Percentiles rank a stretch among this genome's conserved stretches.
phyloP scores from a whole-genome alignment of 345 rosid genomes.

The Barbarea vulgaris region DNA sequence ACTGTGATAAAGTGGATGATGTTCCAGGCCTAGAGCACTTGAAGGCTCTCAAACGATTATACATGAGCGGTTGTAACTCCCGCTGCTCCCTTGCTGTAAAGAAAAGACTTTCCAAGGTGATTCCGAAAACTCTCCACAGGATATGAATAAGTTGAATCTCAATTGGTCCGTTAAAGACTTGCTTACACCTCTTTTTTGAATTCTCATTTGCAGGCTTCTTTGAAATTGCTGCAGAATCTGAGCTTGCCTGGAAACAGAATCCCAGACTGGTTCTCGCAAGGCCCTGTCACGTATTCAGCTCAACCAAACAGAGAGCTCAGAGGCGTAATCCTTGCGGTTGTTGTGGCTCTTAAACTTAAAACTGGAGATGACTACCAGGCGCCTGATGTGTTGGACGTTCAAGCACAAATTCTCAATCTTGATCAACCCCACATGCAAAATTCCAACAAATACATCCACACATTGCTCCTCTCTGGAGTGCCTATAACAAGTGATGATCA shows the following conservation, averaged over 20 bases:
- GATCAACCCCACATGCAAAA: too few species aligned
- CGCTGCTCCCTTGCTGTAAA: not conserved
- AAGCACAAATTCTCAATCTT: constrained; percentile 44
- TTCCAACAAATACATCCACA: too few species aligned
- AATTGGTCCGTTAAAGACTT: not conserved
- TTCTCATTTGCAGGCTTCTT: constrained; percentile 42
- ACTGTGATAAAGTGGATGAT: constrained; percentile 23
- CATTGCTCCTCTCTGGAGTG: constrained; percentile 51
- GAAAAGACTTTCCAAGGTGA: constrained; percentile 37
- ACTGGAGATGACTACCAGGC: constrained; percentile 33
- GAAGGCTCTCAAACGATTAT: constrained; percentile 14
- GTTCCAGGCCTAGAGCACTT: constrained; percentile 33
- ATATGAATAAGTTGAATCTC: not conserved
- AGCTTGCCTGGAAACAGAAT: constrained; percentile 64
- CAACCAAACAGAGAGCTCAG: constrained; percentile 46
- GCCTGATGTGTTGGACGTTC: constrained; percentile 46
- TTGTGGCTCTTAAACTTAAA: constrained; percentile 49
- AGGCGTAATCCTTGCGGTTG: constrained; percentile 53
- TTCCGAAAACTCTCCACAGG: not conserved
- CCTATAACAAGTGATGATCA: constrained; percentile 52
- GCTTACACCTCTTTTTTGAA: not conserved
- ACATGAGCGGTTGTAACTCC: constrained; percentile 30
- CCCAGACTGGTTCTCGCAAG: constrained; percentile 62
- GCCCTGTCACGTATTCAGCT: constrained; percentile 37
- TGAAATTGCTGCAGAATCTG: constrained; percentile 47